Evolutionary conservation across 345 rosid species (phyloP).

Genomic region (Zanthoxylum bungeanum): DNA sequence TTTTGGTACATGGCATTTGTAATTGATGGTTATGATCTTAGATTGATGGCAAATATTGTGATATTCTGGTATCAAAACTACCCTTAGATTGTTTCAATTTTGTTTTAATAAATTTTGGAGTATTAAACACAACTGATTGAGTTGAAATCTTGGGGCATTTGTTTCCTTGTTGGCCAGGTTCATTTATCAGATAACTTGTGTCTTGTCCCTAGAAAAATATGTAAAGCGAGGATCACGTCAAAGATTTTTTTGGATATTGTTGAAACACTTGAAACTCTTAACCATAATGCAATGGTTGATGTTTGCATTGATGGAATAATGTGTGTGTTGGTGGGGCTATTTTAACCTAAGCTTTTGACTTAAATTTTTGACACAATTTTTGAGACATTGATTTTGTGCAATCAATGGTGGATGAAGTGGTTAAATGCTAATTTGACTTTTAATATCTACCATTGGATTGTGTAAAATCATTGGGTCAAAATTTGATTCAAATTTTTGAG

Average conservation of each 20-base stretch:
- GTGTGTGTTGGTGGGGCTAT: neutral
- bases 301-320: conserved; percentile 4
- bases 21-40: neutral
- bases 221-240: neutral
- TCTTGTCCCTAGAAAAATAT: neutral
- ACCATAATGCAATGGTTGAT: neutral
- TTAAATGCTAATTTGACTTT: too few species aligned
- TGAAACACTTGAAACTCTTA: neutral
- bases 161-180: neutral
- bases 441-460: too few species aligned
- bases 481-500: too few species aligned
- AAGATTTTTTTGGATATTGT: neutral
- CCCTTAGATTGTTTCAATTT: neutral
- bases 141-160: neutral
- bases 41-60: neutral
- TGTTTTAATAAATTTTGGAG: neutral
- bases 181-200: neutral
- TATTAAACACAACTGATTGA: neutral
- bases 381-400: too few species aligned
- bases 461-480: too few species aligned
- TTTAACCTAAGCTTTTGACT: too few species aligned
- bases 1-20: conserved; percentile 1
- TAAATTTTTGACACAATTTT: too few species aligned
- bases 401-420: too few species aligned
- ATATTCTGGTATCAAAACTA: neutral